Evolutionary conservation across 805 yeast species (phyloP), one percentile per base, ranked within the genome.

Genomic region (Pichia nakasei): DNA sequence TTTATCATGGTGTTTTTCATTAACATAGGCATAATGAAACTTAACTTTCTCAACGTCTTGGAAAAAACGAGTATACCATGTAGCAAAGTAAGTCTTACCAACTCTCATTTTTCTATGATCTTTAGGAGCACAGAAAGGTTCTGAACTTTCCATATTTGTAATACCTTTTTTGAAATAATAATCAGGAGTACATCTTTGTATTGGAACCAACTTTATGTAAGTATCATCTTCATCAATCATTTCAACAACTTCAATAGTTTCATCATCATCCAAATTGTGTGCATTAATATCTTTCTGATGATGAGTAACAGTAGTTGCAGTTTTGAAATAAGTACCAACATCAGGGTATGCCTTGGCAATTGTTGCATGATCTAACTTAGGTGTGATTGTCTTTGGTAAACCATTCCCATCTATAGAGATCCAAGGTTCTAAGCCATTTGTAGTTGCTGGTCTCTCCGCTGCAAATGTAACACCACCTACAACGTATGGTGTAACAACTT

Each of bases 141-240:
- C 93, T 34, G 87, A 75, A 1, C 66, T 54, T 17, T 63, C 59
- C 48, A 67, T 63, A 52, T 78, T 77, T 26, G 78, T 80, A 32
- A 68, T 47, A 9, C 89, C 91, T 57, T 80, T 82, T 52, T 70
- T 73, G 55, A 66, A 70, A 58, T 84, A 87, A 39, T 74, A 64
- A 43, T 82, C 82, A 2, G 96, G 96, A 4, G 88, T 84, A 65
- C 96, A 87, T 64, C 96, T 73, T 56, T 85, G 73, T 39, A 87
- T 60, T 0, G 96, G 96, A 56, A 81, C 84, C 58, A 87, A 67
- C 18, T 72, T 65, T 22, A 78, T 80, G 55, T 85, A 82, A 0
- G 85, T 77, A n/a, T 72, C 70, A 60, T 85, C 94, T 61, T 86
- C 95, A 5, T 76, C 80, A 20, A 74, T 57, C 53, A 59, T 72